Evolutionary conservation across 2,329 filamentous ascomycete genomes (phyloP).

Genomic region (Fusarium tjaetaba): DNA sequence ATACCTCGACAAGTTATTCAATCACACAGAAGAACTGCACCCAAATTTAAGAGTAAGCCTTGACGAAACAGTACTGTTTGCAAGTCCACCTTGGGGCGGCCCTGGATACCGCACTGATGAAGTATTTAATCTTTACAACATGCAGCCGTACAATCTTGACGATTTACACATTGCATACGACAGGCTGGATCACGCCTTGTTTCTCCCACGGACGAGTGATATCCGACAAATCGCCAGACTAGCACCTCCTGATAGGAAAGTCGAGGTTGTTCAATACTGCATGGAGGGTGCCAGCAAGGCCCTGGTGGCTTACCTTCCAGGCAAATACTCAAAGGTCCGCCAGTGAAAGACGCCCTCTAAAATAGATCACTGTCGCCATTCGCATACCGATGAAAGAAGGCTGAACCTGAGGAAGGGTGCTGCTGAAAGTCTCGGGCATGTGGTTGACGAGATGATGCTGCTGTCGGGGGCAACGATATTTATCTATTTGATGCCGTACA

Average conservation of each 20-base stretch:
- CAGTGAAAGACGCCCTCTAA: conserved; percentile 7
- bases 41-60: conserved; percentile 54
- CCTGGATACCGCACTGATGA: conserved; percentile 66
- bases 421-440: background rate
- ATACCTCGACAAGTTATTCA: conserved; percentile 62
- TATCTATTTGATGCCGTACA: background rate
- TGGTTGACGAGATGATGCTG: background rate
- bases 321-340: conserved; percentile 13
- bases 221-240: conserved; percentile 78
- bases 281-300: conserved; percentile 90
- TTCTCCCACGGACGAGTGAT: conserved; percentile 86
- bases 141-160: conserved; percentile 85
- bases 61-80: conserved; percentile 60
- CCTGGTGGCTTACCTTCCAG: conserved; percentile 70
- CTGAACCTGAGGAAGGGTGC: background rate
- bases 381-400: background rate
- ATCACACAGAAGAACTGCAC: conserved; percentile 50
- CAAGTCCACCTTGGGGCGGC: conserved; percentile 70
- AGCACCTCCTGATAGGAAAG: conserved; percentile 61
- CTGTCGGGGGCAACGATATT: background rate
- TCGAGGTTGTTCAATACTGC: conserved; percentile 89
- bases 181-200: conserved; percentile 73
- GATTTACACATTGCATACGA: conserved; percentile 71
- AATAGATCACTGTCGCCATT: background rate
- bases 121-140: conserved; percentile 83